Evolutionary conservation across 768 basidiomycete species (phyloP).

Genomic region (Megacollybia marginata): DNA sequence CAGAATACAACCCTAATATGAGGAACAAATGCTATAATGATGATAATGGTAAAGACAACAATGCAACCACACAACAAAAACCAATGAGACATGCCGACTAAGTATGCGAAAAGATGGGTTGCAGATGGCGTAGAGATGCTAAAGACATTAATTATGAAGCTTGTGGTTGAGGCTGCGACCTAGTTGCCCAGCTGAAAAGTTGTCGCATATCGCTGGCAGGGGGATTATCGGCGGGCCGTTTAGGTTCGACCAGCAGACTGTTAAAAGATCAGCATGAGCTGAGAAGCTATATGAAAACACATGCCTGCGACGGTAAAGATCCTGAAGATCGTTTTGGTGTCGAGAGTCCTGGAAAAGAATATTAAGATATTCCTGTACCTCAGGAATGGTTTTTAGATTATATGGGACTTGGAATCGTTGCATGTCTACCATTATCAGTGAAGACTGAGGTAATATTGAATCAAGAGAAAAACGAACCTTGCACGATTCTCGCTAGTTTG

Average conservation of each 20-base stretch:
- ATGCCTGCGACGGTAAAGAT: conserved; percentile 80
- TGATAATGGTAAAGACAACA: neutral
- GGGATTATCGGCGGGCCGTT: conserved; percentile 65
- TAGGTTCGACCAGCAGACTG: conserved; percentile 79
- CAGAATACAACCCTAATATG: neutral
- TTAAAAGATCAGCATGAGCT: conserved; percentile 1
- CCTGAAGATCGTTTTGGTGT: conserved; percentile 76
- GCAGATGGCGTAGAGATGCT: neutral
- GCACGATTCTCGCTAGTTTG: conserved; percentile 79
- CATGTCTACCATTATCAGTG: conserved; percentile 50
- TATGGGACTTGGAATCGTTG: conserved; percentile 87
- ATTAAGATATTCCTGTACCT: conserved; percentile 76
- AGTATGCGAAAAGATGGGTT: neutral
- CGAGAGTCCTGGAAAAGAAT: conserved; percentile 69
- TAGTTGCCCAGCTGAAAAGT: conserved; percentile 72
- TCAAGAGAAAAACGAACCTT: conserved; percentile 37
- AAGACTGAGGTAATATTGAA: neutral
- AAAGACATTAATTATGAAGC: neutral
- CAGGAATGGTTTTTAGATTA: conserved; percentile 81
- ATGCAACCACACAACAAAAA: neutral
- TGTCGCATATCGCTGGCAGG: conserved; percentile 66
- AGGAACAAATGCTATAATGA: neutral
- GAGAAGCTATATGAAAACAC: conserved; percentile 12
- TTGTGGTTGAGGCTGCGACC: conserved; percentile 33
- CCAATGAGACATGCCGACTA: conserved; percentile 17